A percentile compares a stretch with the other conserved stretches of the same genome.
Conservation (phyloP, 129 eudicot species). For the Dittrichia graveolens region DNA sequence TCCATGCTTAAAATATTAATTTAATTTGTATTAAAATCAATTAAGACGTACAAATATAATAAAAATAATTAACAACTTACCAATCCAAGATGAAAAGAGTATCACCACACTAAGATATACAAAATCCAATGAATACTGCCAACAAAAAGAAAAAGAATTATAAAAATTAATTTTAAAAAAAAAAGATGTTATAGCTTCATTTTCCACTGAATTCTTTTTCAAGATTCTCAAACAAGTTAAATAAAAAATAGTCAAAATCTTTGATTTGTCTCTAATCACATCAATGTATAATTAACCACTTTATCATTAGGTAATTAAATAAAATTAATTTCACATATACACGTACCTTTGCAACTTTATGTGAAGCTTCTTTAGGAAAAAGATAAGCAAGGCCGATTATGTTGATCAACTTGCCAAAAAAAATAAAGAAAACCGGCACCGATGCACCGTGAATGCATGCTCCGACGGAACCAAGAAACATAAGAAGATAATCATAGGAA, state of each 20-base stretch:
- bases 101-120: conserved; percentile 90
- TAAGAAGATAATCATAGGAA: conserved; percentile 70
- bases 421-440: conserved; percentile 91
- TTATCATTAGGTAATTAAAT: neutral
- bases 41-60: neutral
- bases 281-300: neutral
- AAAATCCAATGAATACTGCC: conserved; percentile 98
- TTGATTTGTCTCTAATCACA: neutral
- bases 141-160: neutral
- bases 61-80: conserved; percentile 40
- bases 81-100: conserved; percentile 91
- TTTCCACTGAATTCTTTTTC: neutral
- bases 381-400: conserved; percentile 93
- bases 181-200: neutral
- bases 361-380: conserved; percentile 90
- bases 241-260: neutral
- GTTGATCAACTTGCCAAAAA: conserved; percentile 87
- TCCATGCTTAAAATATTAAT: neutral
- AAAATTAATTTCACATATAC: neutral
- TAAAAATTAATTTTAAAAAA: neutral
- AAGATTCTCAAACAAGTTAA: neutral
- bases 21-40: no score
- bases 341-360: conserved; percentile 79
- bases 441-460: conserved; percentile 95
- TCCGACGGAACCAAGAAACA: conserved; percentile 78